A percentile compares a stretch with the other conserved stretches of the same genome.
phyloP scores from a whole-genome alignment of 331 rosid genomes.

The Erythrophleum ivorense region DNA sequence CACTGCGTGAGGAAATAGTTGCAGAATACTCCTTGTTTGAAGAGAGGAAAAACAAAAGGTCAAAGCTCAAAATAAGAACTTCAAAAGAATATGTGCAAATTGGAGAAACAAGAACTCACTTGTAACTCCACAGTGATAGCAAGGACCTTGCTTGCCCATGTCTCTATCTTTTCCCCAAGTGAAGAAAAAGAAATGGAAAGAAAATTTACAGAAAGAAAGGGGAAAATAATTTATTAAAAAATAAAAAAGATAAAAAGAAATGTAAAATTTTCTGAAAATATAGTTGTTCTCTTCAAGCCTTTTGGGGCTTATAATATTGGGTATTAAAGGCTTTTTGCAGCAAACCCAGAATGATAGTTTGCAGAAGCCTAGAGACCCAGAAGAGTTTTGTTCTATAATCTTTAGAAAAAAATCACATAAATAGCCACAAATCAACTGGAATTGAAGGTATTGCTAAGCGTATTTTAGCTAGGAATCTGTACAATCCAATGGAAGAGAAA shows the following conservation, averaged over 20 bases:
- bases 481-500: slow-evolving; percentile 82
- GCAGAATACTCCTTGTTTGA: slow-evolving; percentile 24
- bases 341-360: slow-evolving; percentile 66
- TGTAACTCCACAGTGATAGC: slow-evolving; percentile 99
- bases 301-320: slow-evolving; percentile 47
- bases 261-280: slow-evolving; percentile 34
- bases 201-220: slow-evolving; percentile 40
- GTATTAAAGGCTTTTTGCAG: slow-evolving; percentile 52
- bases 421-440: slow-evolving; percentile 51
- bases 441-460: slow-evolving; percentile 64
- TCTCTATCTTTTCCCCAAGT: slow-evolving; percentile 62
- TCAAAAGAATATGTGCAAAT: slow-evolving; percentile 3
- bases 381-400: slow-evolving; percentile 60
- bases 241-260: slow-evolving; percentile 39
- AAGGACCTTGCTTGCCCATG: slow-evolving; percentile 99
- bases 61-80: slow-evolving; percentile 30
- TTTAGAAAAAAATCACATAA: slow-evolving; percentile 49
- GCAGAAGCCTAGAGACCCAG: slow-evolving; percentile 74
- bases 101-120: slow-evolving; percentile 99
- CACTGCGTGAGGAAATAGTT: slow-evolving; percentile 26
- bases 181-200: slow-evolving; percentile 47
- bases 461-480: slow-evolving; percentile 52
- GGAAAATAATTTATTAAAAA: slow-evolving; percentile 38
- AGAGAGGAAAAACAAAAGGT: slow-evolving; percentile 22
- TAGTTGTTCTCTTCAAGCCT: slow-evolving; percentile 46